phyloP scores from a whole-genome alignment of 345 rosid genomes.

The Durio zibethinus region DNA sequence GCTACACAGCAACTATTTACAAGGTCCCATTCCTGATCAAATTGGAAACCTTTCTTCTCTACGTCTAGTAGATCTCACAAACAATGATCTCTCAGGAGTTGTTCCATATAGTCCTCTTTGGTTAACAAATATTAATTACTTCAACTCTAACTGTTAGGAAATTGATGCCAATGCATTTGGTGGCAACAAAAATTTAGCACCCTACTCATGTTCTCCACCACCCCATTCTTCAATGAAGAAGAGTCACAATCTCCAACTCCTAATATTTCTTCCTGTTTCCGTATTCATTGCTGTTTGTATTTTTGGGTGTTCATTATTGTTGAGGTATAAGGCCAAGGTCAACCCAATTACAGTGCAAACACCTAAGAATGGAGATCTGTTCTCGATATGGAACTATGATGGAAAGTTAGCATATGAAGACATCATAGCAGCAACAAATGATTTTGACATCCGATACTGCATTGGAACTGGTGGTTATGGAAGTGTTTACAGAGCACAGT shows the following conservation, averaged over 20 bases:
- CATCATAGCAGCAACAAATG: neutral
- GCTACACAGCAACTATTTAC: too few relatives aligned
- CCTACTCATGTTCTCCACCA: neutral
- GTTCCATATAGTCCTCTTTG: too few relatives aligned
- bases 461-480: neutral
- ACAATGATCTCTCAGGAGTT: too few relatives aligned
- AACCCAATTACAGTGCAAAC: too few relatives aligned
- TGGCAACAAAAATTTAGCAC: neutral
- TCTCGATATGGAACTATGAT: neutral
- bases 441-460: neutral
- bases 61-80: too few relatives aligned
- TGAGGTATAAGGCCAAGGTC: neutral
- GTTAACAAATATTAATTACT: too few relatives aligned
- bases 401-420: neutral
- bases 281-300: neutral
- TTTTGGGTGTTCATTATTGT: neutral
- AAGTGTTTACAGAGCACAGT: neutral
- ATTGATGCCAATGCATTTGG: neutral
- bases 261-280: neutral
- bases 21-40: too few relatives aligned
- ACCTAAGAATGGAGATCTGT: neutral
- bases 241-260: too few relatives aligned
- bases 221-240: too few relatives aligned
- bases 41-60: too few relatives aligned
- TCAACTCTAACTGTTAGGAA: too few relatives aligned